Evolutionary conservation across 2,329 filamentous ascomycete species (phyloP).

Genomic region (Rhinocladiella similis): DNA sequence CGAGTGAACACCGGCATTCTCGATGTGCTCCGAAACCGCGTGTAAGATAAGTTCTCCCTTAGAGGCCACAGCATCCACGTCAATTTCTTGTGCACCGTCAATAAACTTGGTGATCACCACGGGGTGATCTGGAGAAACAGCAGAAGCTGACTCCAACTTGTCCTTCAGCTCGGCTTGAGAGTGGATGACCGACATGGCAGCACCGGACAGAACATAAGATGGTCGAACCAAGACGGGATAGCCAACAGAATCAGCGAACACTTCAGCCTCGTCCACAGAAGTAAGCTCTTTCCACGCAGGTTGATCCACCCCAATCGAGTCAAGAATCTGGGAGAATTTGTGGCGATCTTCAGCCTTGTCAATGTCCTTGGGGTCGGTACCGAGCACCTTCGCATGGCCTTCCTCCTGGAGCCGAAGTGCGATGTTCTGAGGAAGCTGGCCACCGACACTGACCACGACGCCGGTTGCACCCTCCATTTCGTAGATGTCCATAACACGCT

Average conservation of each 20-base stretch:
- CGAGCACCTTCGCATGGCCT: conserved; percentile 85
- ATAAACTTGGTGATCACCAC: conserved; percentile 99
- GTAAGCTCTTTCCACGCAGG: conserved; percentile 97
- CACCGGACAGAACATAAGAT: conserved; percentile 92
- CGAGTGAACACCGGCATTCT: conserved; percentile 96
- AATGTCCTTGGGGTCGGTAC: conserved; percentile 90
- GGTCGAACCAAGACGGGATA: conserved; percentile 96
- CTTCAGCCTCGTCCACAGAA: conserved; percentile 81
- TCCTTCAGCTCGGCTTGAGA: conserved; percentile 87
- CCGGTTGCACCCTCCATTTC: conserved; percentile 83
- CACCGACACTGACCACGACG: conserved; percentile 93
- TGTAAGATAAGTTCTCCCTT: conserved; percentile 85
- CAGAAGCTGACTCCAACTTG: conserved; percentile 86
- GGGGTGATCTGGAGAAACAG: conserved; percentile 92
- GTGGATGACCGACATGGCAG: conserved; percentile 96
- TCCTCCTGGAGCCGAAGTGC: conserved; percentile 89
- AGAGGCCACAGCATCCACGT: conserved; percentile 89
- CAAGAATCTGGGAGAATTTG: conserved; percentile 96
- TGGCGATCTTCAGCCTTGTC: conserved; percentile 98
- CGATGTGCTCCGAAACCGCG: conserved; percentile 91
- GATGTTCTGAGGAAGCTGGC: conserved; percentile 96
- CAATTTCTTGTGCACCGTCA: conserved; percentile 92
- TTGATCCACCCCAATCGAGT: conserved; percentile 95
- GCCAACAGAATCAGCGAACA: conserved; percentile 79
- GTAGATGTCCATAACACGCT: conserved; percentile 98